phyloP scores from a whole-genome alignment of 2,329 filamentous ascomycete genomes.

The Trichoderma asperellum region DNA sequence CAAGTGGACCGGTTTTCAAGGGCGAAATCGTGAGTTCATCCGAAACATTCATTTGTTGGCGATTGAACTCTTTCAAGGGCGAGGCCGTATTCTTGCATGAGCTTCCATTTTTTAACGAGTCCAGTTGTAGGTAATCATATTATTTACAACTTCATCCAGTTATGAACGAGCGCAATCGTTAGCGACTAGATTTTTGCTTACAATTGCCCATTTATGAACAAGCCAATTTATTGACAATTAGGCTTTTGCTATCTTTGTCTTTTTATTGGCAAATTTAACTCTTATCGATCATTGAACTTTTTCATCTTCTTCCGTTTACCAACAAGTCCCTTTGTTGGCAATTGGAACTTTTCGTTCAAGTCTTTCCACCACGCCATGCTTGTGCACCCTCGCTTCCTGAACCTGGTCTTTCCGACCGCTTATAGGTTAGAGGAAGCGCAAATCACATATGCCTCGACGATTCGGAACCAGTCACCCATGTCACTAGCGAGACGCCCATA shows the following conservation, averaged over 20 bases:
- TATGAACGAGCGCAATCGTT: too few species aligned
- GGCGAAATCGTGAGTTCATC: too few species aligned
- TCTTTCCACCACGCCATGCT: background rate
- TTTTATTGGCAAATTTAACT: background rate
- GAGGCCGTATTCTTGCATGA: background rate
- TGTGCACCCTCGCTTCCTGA: background rate
- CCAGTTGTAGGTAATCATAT: too few species aligned
- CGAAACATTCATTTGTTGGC: too few species aligned
- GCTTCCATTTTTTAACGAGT: too few species aligned
- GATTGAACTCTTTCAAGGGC: background rate
- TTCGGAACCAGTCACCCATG: background rate
- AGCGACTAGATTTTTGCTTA: too few species aligned
- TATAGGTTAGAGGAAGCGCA: conserved; percentile 2
- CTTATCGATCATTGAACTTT: background rate
- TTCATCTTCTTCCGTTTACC: background rate
- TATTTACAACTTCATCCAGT: too few species aligned
- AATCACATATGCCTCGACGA: conserved; percentile 10
- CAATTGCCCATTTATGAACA: background rate
- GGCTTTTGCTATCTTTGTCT: background rate
- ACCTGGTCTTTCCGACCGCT: background rate
- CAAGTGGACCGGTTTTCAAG: background rate
- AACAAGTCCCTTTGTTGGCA: background rate
- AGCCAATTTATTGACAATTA: background rate
- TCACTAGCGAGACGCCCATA: conserved; percentile 3
- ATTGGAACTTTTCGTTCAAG: background rate